A percentile compares a stretch with the other conserved stretches of the same genome.
Evolutionary conservation across 768 basidiomycete species (phyloP).

Genomic region (Leucosporidium yakuticum): DNA sequence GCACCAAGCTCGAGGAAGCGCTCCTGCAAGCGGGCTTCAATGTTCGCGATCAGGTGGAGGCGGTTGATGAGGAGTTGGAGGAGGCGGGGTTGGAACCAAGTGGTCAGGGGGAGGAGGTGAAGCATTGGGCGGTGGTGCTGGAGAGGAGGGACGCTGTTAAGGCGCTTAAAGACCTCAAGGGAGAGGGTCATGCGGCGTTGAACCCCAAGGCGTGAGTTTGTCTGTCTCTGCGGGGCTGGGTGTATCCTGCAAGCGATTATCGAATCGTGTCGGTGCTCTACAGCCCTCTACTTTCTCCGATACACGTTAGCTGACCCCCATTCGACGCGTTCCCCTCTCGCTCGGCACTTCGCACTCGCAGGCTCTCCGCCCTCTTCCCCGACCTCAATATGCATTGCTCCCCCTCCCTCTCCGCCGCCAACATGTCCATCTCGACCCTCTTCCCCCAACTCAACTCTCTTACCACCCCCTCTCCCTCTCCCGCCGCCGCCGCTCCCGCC

Average conservation of each 20-base stretch:
- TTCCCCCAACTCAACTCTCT: background rate
- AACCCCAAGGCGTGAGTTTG: background rate
- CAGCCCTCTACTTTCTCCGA: no score
- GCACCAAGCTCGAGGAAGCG: background rate
- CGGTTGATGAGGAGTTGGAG: slow-evolving; percentile 12
- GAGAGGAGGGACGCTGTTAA: slow-evolving; percentile 1
- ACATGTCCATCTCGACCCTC: slow-evolving; percentile 14
- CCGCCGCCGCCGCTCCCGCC: background rate
- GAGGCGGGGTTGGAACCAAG: slow-evolving; percentile 25
- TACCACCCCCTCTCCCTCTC: slow-evolving; percentile 6
- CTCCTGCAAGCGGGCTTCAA: slow-evolving; percentile 4
- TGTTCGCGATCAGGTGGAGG: background rate
- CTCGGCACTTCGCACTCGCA: background rate
- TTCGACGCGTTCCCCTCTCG: no score
- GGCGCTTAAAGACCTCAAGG: slow-evolving; percentile 1
- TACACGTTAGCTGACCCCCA: no score
- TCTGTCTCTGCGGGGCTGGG: no score
- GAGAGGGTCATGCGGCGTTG: background rate
- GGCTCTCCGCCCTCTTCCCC: background rate
- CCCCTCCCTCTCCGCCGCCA: background rate
- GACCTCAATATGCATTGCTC: background rate
- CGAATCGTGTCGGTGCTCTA: no score
- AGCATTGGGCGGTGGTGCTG: slow-evolving; percentile 4
- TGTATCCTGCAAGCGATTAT: no score
- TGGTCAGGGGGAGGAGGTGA: background rate